Evolutionary conservation across 352 stramenopile species (phyloP).

Genomic region (Phytophthora melonis): DNA sequence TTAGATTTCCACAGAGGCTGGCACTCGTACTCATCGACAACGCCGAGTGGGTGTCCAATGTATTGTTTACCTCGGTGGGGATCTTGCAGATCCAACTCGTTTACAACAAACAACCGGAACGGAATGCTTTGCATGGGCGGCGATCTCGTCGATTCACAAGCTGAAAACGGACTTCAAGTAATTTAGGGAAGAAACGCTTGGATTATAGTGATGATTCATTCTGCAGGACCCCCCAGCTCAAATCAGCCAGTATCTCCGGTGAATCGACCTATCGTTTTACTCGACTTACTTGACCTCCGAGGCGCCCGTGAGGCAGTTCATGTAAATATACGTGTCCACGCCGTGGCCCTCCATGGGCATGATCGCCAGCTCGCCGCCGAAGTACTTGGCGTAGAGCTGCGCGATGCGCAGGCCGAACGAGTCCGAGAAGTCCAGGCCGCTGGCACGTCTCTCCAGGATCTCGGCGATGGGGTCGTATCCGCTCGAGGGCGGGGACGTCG

Average conservation of each 20-base stretch:
- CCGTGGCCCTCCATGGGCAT: constrained; percentile 99
- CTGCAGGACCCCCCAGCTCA: constrained; percentile 1
- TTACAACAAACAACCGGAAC: constrained; percentile 35
- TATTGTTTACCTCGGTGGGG: constrained; percentile 5
- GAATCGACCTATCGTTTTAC: constrained; percentile 8
- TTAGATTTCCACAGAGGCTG: constrained; percentile 33
- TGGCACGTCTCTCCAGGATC: constrained; percentile 71
- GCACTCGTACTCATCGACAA: constrained; percentile 15
- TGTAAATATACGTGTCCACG: constrained; percentile 95
- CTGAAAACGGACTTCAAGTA: constrained; percentile 13
- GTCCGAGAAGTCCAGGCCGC: constrained; percentile 71
- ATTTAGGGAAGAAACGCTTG: constrained; percentile 1
- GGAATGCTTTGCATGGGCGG: constrained; percentile 35
- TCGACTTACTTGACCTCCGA: constrained; percentile 75
- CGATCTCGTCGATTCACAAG: background rate
- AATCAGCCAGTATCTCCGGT: background rate
- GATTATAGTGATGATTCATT: background rate
- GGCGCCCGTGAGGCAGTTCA: constrained; percentile 81
- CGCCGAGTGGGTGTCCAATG: constrained; percentile 20
- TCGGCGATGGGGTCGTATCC: constrained; percentile 80
- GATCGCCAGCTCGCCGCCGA: constrained; percentile 98
- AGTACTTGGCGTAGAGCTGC: constrained; percentile 97
- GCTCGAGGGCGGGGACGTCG: constrained; percentile 22
- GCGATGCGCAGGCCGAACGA: constrained; percentile 93
- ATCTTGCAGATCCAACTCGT: constrained; percentile 34